Evolutionary conservation across 805 yeast species (phyloP).

Genomic region (baker's yeast (Saccharomyces cerevisiae)): DNA sequence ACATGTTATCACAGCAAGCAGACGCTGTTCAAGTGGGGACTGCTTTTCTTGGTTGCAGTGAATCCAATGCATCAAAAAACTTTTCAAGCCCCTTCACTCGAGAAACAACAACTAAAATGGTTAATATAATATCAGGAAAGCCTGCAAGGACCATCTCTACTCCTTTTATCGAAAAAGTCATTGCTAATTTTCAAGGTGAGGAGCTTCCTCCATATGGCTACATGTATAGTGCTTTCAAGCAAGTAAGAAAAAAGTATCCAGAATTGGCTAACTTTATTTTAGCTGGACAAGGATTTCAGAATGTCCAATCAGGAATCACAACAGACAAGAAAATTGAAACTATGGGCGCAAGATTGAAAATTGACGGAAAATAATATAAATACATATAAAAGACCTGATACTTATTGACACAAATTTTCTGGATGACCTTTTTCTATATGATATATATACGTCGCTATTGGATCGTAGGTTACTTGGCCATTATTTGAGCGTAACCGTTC

Average conservation of each 20-base stretch:
- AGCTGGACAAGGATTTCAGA: conserved; percentile 7
- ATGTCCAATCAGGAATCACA: background rate
- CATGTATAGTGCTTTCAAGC: conserved; percentile 30
- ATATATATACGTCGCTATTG: too few relatives aligned
- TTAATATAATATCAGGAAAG: conserved; percentile 33
- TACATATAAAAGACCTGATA: background rate
- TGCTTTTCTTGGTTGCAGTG: conserved; percentile 36
- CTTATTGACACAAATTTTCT: too few relatives aligned
- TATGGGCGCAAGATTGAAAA: background rate
- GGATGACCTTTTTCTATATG: too few relatives aligned
- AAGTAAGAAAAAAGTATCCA: conserved; percentile 8
- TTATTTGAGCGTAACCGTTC: too few relatives aligned
- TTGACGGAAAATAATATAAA: background rate
- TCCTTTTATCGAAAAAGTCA: conserved; percentile 28
- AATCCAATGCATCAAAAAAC: conserved; percentile 11
- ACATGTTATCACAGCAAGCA: conserved; percentile 36
- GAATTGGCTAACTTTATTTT: conserved; percentile 5
- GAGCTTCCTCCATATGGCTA: conserved; percentile 33
- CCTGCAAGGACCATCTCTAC: conserved; percentile 34
- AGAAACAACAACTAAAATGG: conserved; percentile 27
- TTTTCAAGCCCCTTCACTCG: conserved; percentile 5
- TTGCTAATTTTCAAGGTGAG: background rate
- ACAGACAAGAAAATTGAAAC: background rate
- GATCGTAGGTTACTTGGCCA: too few relatives aligned
- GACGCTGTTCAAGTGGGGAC: conserved; percentile 53